These are phyloP conservation scores for Colletotrichum caudatum DNA, from an alignment of 2,329 filamentous ascomycete species.

Conservation along the genomic window DNA sequence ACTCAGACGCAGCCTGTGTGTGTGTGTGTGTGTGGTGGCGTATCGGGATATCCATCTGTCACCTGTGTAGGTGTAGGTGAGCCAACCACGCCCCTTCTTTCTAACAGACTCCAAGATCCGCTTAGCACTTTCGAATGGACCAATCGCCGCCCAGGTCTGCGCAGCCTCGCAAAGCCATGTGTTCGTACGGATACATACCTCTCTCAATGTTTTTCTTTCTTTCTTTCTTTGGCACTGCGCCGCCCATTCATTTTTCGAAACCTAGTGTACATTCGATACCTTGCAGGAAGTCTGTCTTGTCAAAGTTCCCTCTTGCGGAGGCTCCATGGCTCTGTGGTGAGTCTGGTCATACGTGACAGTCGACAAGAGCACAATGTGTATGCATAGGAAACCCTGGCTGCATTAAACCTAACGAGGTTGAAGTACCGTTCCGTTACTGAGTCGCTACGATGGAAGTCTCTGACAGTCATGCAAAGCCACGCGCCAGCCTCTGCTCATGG, in stretches of 20 bases:
- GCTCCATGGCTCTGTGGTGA: background rate
- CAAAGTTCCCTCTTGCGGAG: background rate
- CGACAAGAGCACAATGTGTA: background rate
- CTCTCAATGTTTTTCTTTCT: background rate
- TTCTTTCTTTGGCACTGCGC: constrained; percentile 31
- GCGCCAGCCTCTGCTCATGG: constrained; percentile 1
- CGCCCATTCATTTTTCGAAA: constrained; percentile 1
- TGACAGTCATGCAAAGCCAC: background rate
- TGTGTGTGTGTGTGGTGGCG: too few species aligned
- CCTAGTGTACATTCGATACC: constrained; percentile 1
- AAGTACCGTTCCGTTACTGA: background rate
- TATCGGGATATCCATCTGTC: background rate
- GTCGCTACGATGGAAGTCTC: background rate
- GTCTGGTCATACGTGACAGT: background rate
- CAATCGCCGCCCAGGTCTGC: constrained; percentile 9
- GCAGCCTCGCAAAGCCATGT: constrained; percentile 5
- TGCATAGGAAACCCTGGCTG: constrained; percentile 1
- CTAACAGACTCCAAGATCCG: constrained; percentile 7
- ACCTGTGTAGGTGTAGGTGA: constrained; percentile 4
- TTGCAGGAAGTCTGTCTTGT: constrained; percentile 17
- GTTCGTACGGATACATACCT: background rate
- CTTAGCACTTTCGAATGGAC: background rate
- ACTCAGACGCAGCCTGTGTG: constrained; percentile 5
- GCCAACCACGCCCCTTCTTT: constrained; percentile 16
- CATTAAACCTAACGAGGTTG: background rate